Base-by-base conservation (phyloP, 495 filamentous ascomycete species). In the Lindgomyces ingoldianus region DNA sequence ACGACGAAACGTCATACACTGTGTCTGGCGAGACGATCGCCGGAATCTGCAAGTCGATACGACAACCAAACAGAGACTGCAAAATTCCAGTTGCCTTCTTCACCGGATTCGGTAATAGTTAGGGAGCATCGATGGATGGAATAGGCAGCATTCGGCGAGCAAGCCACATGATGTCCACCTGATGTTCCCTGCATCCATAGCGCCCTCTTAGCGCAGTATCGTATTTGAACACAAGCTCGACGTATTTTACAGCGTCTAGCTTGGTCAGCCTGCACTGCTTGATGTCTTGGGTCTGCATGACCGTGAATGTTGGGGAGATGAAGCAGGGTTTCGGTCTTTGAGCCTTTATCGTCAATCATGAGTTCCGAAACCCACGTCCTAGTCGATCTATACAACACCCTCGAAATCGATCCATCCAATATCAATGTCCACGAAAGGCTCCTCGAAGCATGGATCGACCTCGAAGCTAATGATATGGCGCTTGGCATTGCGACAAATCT, bases 351-450 rank as follows among this genome's bases (percentile, higher is more conserved):
- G n/a, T n/a, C n/a, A n/a, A n/a, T n/a, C n/a, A n/a, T n/a, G n/a
- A n/a, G n/a, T 19, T n/a, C 52, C 3, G 52, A 55, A 55, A 55
- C 3, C 10, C 4, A 36, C 11, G 52, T 61, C n/a, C 21, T 61
- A 6, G 29, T 24, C 9, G 57, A 61, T n/a, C 57, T 61, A 14
- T 61, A 61, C 26, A 19, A 33, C 18, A 22, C 21, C 3, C 44
- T 61, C 46, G 57, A 61, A 39, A 22, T 9, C 4, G 26, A 61
- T 24, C 57, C 57, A 19, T 29, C 14, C 11, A 49, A 25, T 21
- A 21, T 54, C 25, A 24, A 54, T 10, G n/a, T 49, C 12, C 57
- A 41, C 18, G 46, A 61, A 44, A 12, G 44, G 10, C 29, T 61
- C 6, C 24, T 61, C 14, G 44, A 61, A 22, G 42, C 25, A 22